These are phyloP conservation scores for Dioscorea alata DNA, from an alignment of 106 monocot species.

Conservation along the genomic window DNA sequence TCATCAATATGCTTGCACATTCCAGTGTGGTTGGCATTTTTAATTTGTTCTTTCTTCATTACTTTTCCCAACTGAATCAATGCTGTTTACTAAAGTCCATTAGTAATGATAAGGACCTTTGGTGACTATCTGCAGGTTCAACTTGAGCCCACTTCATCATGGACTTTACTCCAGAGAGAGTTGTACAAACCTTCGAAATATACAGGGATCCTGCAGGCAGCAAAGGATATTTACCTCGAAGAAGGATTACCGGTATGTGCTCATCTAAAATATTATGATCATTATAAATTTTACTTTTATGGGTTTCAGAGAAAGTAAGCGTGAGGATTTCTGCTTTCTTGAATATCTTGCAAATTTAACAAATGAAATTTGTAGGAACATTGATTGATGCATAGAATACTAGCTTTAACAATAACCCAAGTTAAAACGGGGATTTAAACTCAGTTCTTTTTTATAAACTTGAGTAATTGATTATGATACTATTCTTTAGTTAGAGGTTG, in stretches of 20 bases:
- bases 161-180: constrained; percentile 43
- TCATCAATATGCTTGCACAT: background rate
- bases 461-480: too few species aligned
- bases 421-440: background rate
- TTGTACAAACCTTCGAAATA: constrained; percentile 75
- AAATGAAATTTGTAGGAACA: too few species aligned
- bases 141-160: constrained; percentile 81
- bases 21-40: background rate
- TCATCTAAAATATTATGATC: constrained; percentile 2
- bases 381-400: background rate
- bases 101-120: background rate
- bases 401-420: background rate
- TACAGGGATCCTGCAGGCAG: constrained; percentile 79
- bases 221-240: constrained; percentile 82
- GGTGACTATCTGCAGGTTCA: constrained; percentile 59
- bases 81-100: background rate
- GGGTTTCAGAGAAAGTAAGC: too few species aligned
- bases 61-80: background rate
- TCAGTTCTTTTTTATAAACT: too few species aligned
- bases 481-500: too few species aligned
- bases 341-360: too few species aligned
- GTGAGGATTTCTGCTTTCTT: too few species aligned
- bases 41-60: background rate
- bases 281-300: background rate
- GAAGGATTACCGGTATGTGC: constrained; percentile 72